Conservation (phyloP, 2,329 filamentous ascomycete species). For the Bimuria novae-zelandiae region DNA sequence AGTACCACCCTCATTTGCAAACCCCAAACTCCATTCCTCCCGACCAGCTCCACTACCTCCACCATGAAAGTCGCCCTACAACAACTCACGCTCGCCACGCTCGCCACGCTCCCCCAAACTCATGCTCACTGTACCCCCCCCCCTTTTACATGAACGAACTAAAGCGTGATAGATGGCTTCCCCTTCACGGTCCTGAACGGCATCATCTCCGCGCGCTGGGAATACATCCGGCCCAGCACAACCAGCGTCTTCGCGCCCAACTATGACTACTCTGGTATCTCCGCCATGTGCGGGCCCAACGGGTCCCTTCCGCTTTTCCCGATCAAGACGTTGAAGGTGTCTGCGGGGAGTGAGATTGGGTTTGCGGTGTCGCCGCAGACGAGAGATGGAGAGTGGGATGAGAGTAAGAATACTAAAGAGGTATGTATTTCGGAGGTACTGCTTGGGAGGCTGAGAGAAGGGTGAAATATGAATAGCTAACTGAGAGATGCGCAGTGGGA, state of each 20-base stretch:
- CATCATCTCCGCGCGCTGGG: conserved; percentile 15
- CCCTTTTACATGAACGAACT: neutral
- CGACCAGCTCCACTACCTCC: neutral
- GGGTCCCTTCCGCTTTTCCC: conserved; percentile 11
- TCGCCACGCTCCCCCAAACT: neutral
- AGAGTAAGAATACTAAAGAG: neutral
- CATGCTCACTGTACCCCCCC: conserved; percentile 8
- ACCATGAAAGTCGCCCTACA: conserved; percentile 10
- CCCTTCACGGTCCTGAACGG: conserved; percentile 11
- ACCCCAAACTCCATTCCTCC: too few relatives aligned
- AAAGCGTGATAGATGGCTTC: conserved; percentile 10
- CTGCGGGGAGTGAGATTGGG: conserved; percentile 8
- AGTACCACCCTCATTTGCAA: too few relatives aligned
- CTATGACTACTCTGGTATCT: conserved; percentile 12
- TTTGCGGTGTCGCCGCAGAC: conserved; percentile 5
- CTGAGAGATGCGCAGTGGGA: conserved; percentile 3
- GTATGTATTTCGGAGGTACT: neutral
- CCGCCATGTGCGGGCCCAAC: conserved; percentile 13
- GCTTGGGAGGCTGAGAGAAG: too few relatives aligned
- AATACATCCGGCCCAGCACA: conserved; percentile 12
- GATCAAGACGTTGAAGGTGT: conserved; percentile 14
- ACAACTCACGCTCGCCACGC: conserved; percentile 5
- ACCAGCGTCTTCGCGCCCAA: conserved; percentile 6
- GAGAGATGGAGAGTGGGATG: neutral
- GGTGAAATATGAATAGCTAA: neutral